A percentile compares a stretch with the other conserved stretches of the same genome.
Conservation (phyloP, 2,329 filamentous ascomycete genomes). For the Macroventuria anomochaeta region DNA sequence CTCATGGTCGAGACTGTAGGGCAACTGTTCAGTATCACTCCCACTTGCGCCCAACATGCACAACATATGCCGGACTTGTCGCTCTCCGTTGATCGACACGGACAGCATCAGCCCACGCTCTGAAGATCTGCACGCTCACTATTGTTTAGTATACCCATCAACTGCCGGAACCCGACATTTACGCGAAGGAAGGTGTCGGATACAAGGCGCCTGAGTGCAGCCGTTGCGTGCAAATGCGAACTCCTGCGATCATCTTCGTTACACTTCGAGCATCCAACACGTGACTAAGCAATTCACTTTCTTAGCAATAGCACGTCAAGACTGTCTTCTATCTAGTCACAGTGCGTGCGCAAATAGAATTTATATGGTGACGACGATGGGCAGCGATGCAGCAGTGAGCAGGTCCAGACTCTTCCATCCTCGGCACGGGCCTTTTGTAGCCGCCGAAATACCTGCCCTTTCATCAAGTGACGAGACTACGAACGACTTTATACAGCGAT, state of each 20-base stretch:
- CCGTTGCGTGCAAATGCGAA: not conserved
- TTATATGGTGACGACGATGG: constrained; percentile 1
- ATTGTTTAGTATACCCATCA: not conserved
- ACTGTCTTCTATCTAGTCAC: not conserved
- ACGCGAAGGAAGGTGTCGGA: not conserved
- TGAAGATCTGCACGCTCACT: constrained; percentile 1
- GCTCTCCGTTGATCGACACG: constrained; percentile 21
- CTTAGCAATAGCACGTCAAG: not conserved
- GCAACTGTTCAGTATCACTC: no score
- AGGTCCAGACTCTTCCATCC: constrained; percentile 5
- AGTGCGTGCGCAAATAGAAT: not conserved
- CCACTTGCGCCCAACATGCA: not conserved
- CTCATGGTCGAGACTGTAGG: not conserved
- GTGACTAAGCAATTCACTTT: not conserved
- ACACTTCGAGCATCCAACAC: not conserved
- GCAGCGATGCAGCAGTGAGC: constrained; percentile 13
- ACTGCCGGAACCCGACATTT: not conserved
- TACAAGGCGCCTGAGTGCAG: not conserved
- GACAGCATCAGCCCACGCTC: constrained; percentile 4
- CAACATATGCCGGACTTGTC: not conserved
- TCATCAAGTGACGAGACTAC: not conserved
- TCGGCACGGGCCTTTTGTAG: constrained; percentile 6
- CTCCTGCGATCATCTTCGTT: not conserved
- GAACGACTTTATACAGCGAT: not conserved
- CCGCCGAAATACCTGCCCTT: not conserved